phyloP scores from a whole-genome alignment of 2,329 filamentous ascomycete species.

The Paracorniculantispora psalliotae region DNA sequence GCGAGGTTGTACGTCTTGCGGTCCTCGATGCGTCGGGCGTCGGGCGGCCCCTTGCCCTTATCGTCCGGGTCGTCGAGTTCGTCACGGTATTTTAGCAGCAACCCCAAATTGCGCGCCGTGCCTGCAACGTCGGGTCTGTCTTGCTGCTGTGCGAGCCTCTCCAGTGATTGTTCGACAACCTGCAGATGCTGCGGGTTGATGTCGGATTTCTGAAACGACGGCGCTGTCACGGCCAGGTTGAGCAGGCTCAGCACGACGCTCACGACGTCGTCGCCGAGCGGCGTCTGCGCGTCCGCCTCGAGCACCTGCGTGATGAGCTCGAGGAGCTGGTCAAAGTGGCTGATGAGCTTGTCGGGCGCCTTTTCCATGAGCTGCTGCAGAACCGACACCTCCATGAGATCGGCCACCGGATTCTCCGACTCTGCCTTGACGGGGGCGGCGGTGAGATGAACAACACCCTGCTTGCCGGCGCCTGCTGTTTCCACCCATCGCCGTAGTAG shows the following conservation, averaged over 20 bases:
- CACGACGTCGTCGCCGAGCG: constrained; percentile 43
- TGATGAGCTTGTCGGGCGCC: constrained; percentile 58
- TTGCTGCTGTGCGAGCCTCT: constrained; percentile 32
- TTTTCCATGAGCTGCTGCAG: constrained; percentile 61
- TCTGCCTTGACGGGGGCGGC: constrained; percentile 18
- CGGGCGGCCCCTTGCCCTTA: constrained; percentile 32
- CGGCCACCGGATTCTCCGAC: constrained; percentile 30
- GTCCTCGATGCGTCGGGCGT: constrained; percentile 50
- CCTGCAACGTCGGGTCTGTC: constrained; percentile 39
- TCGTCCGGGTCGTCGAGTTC: constrained; percentile 44
- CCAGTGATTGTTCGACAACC: constrained; percentile 46
- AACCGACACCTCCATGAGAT: constrained; percentile 55
- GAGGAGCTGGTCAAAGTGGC: constrained; percentile 59
- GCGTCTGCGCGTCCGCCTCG: constrained; percentile 36
- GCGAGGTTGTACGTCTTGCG: constrained; percentile 58
- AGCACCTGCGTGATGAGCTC: constrained; percentile 60
- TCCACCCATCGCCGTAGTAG: constrained; percentile 56
- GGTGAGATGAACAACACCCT: constrained; percentile 23
- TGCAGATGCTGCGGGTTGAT: constrained; percentile 37
- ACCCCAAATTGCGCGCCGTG: constrained; percentile 51
- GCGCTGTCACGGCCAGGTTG: constrained; percentile 54
- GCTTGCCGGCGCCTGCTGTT: constrained; percentile 14
- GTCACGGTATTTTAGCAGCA: constrained; percentile 53
- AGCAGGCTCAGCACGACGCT: constrained; percentile 55
- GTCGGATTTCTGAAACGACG: constrained; percentile 48